These are phyloP conservation scores for Plantago rigida DNA, from an alignment of 305 asterid genomes.

Conservation along the genomic window DNA sequence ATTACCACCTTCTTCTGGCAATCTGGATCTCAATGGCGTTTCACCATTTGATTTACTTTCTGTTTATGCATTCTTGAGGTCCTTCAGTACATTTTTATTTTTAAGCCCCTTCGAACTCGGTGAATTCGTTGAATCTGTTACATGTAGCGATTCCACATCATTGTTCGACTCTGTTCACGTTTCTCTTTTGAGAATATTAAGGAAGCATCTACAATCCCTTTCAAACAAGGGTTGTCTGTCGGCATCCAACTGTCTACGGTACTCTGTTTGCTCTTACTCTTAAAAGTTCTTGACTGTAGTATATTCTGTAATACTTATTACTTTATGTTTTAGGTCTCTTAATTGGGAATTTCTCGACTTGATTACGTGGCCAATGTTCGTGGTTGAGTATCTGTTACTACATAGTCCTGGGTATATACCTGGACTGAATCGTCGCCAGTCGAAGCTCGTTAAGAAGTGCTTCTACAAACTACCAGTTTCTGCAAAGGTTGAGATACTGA, in stretches of 20 bases:
- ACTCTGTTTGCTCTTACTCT: conserved; percentile 20
- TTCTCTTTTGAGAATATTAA: conserved; percentile 60
- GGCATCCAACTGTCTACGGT: conserved; percentile 76
- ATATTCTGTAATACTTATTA: neutral
- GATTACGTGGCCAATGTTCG: conserved; percentile 86
- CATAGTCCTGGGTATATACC: conserved; percentile 57
- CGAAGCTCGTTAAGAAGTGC: conserved; percentile 48
- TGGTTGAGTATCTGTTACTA: conserved; percentile 65
- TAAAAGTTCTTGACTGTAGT: conserved; percentile 8
- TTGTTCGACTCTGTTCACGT: conserved; percentile 72
- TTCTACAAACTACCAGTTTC: conserved; percentile 56
- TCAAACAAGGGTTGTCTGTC: conserved; percentile 53
- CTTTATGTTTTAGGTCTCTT: conserved; percentile 51
- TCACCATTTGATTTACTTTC: conserved; percentile 59
- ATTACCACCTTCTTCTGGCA: conserved; percentile 60
- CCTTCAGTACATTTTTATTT: conserved; percentile 72
- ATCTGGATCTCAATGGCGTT: conserved; percentile 51
- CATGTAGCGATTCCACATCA: conserved; percentile 45
- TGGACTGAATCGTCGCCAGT: conserved; percentile 45
- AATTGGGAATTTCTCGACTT: conserved; percentile 83
- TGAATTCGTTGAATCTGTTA: conserved; percentile 58
- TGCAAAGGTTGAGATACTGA: conserved; percentile 66
- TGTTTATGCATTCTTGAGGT: conserved; percentile 79
- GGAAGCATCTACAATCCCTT: conserved; percentile 68
- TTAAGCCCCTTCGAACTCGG: conserved; percentile 81